Evolutionary conservation across 192 early-diverging fungal genomes (phyloP).

Genomic region (Backusella luteola): DNA sequence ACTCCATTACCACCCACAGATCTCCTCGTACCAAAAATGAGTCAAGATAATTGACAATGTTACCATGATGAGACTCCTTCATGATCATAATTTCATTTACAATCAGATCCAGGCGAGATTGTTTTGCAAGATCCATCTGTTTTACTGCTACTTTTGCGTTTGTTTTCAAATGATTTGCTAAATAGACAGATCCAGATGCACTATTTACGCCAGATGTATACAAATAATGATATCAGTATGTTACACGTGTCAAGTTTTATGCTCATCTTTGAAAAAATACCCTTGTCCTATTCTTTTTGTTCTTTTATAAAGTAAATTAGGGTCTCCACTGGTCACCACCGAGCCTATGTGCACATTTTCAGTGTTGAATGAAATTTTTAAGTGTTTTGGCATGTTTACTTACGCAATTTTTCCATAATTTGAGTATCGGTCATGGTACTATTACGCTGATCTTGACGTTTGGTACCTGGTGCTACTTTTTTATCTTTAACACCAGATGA

Average conservation of each 20-base stretch:
- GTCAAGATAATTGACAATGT: constrained; percentile 91
- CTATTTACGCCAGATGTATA: constrained; percentile 36
- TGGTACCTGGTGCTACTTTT: neutral
- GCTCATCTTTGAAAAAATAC: constrained; percentile 35
- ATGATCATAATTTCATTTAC: constrained; percentile 92
- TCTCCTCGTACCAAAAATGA: constrained; percentile 76
- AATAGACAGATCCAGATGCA: constrained; percentile 90
- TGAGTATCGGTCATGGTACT: constrained; percentile 90
- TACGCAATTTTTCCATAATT: constrained; percentile 90
- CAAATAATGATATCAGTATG: neutral
- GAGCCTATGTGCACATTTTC: constrained; percentile 46
- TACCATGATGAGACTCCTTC: constrained; percentile 76
- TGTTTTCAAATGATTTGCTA: constrained; percentile 66
- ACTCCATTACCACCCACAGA: constrained; percentile 92
- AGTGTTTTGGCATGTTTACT: constrained; percentile 15
- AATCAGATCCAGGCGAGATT: constrained; percentile 93
- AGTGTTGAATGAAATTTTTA: neutral
- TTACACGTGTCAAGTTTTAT: neutral
- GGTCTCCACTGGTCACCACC: constrained; percentile 91
- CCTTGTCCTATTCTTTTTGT: constrained; percentile 97
- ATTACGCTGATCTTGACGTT: constrained; percentile 71
- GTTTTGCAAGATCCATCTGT: constrained; percentile 93
- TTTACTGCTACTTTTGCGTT: constrained; percentile 83
- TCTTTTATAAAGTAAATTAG: constrained; percentile 87
- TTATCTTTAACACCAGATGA: constrained; percentile 7